Conservation (phyloP, 768 basidiomycete genomes). For the Filobasidium floriforme region DNA sequence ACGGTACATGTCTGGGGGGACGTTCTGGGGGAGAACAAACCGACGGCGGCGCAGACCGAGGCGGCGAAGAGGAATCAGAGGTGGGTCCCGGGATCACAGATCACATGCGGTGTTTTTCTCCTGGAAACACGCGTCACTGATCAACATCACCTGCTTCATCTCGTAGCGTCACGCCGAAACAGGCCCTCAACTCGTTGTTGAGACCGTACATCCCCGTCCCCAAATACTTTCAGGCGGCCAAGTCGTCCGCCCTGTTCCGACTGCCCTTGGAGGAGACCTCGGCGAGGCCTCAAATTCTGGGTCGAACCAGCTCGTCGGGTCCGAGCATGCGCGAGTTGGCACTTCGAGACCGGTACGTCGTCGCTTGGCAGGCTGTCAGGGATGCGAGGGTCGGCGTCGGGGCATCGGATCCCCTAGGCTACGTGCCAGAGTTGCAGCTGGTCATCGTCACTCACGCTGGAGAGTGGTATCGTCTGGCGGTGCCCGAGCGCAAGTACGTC, state of each 20-base stretch:
- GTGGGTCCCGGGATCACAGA: neutral
- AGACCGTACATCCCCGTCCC: constrained; percentile 40
- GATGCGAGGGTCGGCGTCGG: constrained; percentile 11
- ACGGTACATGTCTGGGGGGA: constrained; percentile 44
- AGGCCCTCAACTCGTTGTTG: constrained; percentile 28
- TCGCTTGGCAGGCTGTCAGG: constrained; percentile 31
- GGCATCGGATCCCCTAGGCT: constrained; percentile 20
- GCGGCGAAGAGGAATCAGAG: constrained; percentile 9
- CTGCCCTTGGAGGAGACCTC: constrained; percentile 35
- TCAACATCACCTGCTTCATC: constrained; percentile 10
- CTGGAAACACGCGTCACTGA: constrained; percentile 8
- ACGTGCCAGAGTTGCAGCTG: constrained; percentile 29
- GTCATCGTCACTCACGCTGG: constrained; percentile 43
- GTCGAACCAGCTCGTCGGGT: constrained; percentile 27
- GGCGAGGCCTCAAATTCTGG: constrained; percentile 22
- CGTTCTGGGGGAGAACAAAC: constrained; percentile 22
- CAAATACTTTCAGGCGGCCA: constrained; percentile 42
- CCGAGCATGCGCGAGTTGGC: constrained; percentile 26
- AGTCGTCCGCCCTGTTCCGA: constrained; percentile 40
- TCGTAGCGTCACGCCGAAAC: constrained; percentile 28
- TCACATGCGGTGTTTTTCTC: neutral
- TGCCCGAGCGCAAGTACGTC: constrained; percentile 28
- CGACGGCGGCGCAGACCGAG: neutral
- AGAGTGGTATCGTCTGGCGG: constrained; percentile 45
- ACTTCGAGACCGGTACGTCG: constrained; percentile 38